These are phyloP conservation scores for Fusarium poae DNA, from an alignment of 2,329 filamentous ascomycete species.

Conservation along the genomic window DNA sequence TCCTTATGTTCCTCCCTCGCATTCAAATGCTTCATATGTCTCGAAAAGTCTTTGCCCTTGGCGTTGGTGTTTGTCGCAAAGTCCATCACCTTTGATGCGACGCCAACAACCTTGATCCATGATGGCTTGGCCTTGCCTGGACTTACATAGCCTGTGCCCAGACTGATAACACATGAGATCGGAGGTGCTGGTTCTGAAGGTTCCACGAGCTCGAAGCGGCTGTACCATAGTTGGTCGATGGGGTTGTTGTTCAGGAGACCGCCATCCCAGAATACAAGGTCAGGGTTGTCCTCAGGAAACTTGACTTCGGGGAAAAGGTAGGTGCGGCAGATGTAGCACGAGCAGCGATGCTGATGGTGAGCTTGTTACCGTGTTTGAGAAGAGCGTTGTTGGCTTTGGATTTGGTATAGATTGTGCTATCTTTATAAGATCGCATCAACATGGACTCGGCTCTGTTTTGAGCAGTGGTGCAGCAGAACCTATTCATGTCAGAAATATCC, in stretches of 20 bases:
- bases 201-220: slow-evolving; percentile 35
- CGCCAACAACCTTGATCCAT: slow-evolving; percentile 29
- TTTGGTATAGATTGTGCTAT: slow-evolving; percentile 18
- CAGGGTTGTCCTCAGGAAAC: slow-evolving; percentile 15
- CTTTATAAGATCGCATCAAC: slow-evolving; percentile 29
- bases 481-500: background rate
- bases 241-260: slow-evolving; percentile 43
- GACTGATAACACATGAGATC: slow-evolving; percentile 32
- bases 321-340: slow-evolving; percentile 39
- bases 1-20: slow-evolving; percentile 18
- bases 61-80: slow-evolving; percentile 42
- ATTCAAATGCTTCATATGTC: slow-evolving; percentile 26
- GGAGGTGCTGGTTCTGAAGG: slow-evolving; percentile 1
- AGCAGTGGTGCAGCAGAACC: slow-evolving; percentile 29
- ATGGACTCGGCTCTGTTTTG: slow-evolving; percentile 39
- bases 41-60: slow-evolving; percentile 39
- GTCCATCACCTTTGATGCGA: slow-evolving; percentile 35
- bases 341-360: slow-evolving; percentile 40
- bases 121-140: slow-evolving; percentile 9
- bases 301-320: slow-evolving; percentile 37
- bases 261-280: slow-evolving; percentile 36
- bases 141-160: slow-evolving; percentile 30
- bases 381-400: slow-evolving; percentile 34
- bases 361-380: slow-evolving; percentile 7
- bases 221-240: slow-evolving; percentile 40